Base-by-base conservation (phyloP, 2,329 filamentous ascomycete genomes). In the Sporothrix variecibatus region DNA sequence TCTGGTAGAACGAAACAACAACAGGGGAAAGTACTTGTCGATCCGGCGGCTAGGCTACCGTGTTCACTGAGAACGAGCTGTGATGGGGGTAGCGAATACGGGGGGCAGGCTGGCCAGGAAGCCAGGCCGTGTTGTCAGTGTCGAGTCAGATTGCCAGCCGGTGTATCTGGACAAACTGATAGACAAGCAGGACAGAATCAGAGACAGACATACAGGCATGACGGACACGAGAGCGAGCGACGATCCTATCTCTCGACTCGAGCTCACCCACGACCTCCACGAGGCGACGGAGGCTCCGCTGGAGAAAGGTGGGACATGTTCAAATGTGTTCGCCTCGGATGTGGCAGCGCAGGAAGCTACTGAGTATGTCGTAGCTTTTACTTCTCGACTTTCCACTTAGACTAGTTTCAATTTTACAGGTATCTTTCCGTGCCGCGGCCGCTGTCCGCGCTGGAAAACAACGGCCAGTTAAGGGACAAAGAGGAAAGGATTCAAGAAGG, bases 41-140 rank as follows among this genome's bases (percentile, higher is more conserved):
- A 67, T 67, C 62, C 38, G 62, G 62, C 38, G 38, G 62, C 62
- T 67, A 23, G 23, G 62, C 62, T 46, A 40, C 65, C 65, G 65
- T 31, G 38, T 46, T 67, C 11, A 46, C 38, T 67, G 62, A 15
- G 2, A 43, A 64, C 40, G n/a, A 28, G 62, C 1, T 67, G 40
- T 46, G 64, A 31, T 20, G 26, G 23, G 43, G 5, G 15, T 49
- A 34, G 26, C 43, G 65, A 68, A 51, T 68, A 68, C 65, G 17
- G 43, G 67, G 31, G 67, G 28, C 38, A 46, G 62, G 62, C 38
- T 28, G 38, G 38, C 38, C 38, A 64, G 28, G 43, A 15, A 40
- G 40, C 40, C 26, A 20, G 15, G 15, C 26, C 40, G 17, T 28
- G 38, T 20, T 15, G 64, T 26, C 46, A 20, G 46, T 38, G 46